A percentile compares a stretch with the other conserved stretches of the same genome.
Conservation (phyloP, 192 early-diverging fungal genomes). For the Umbelopsis sp. region DNA sequence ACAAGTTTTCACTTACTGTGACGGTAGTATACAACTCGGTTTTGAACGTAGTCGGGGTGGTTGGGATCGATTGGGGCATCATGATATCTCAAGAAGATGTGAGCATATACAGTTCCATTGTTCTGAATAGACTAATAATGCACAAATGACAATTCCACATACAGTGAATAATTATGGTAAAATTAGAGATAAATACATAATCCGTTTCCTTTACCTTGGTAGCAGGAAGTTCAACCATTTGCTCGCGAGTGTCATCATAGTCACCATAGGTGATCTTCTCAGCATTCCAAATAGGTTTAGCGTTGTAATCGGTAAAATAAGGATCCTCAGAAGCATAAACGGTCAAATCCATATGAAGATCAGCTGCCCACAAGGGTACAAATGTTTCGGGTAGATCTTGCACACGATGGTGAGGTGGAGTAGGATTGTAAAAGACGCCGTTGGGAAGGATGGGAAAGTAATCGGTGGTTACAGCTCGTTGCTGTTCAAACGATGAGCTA, state of each 20-base stretch:
- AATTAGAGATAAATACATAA: background rate
- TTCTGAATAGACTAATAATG: conserved; percentile 46
- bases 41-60: conserved; percentile 34
- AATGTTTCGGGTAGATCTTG: conserved; percentile 19
- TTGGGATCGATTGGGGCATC: conserved; percentile 44
- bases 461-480: conserved; percentile 9
- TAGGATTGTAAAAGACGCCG: conserved; percentile 28
- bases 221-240: conserved; percentile 43
- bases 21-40: conserved; percentile 48
- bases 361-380: conserved; percentile 28
- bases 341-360: conserved; percentile 40
- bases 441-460: conserved; percentile 24
- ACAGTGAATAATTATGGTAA: no score
- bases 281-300: conserved; percentile 43
- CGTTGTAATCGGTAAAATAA: conserved; percentile 44
- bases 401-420: conserved; percentile 1
- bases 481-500: background rate
- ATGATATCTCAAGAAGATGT: conserved; percentile 56
- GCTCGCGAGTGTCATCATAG: conserved; percentile 44
- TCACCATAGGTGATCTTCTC: conserved; percentile 43
- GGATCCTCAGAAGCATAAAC: conserved; percentile 51
- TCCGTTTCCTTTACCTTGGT: conserved; percentile 37
- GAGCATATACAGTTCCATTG: conserved; percentile 62
- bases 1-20: conserved; percentile 42
- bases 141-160: background rate